Conservation (phyloP, 768 basidiomycete genomes). For the Mycena maculata region DNA sequence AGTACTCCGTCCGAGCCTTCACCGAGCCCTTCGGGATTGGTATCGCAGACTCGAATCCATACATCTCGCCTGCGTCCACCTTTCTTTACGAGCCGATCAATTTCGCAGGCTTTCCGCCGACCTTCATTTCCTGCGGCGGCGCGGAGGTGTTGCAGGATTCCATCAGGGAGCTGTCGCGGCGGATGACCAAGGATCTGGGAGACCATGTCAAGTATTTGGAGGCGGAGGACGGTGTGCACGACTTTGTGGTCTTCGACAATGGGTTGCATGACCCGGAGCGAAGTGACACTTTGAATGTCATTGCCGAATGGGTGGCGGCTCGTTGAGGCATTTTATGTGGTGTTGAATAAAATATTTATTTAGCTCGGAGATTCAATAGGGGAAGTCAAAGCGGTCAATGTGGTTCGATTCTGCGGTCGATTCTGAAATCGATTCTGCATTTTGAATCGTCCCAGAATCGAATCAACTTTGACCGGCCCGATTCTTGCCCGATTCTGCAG, state of each 20-base stretch:
- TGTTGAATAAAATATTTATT: too few relatives aligned
- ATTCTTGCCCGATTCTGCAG: too few relatives aligned
- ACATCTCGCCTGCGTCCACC: conserved; percentile 69
- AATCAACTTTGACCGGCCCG: too few relatives aligned
- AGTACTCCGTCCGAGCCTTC: conserved; percentile 56
- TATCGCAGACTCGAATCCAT: conserved; percentile 59
- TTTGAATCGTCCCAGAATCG: too few relatives aligned
- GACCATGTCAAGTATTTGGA: conserved; percentile 60
- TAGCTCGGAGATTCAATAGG: too few relatives aligned
- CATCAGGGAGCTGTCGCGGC: conserved; percentile 56
- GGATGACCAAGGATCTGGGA: conserved; percentile 65
- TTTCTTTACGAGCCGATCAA: conserved; percentile 47
- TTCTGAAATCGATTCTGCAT: too few relatives aligned
- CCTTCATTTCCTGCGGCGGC: conserved; percentile 68
- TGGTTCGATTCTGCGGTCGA: too few relatives aligned
- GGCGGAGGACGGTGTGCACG: conserved; percentile 64
- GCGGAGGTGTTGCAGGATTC: conserved; percentile 70
- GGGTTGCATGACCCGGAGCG: conserved; percentile 66
- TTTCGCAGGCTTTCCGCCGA: conserved; percentile 70
- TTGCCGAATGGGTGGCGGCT: conserved; percentile 64
- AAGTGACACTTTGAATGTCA: conserved; percentile 56
- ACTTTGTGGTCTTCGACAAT: conserved; percentile 57
- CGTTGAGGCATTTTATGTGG: too few relatives aligned
- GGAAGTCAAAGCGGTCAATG: too few relatives aligned
- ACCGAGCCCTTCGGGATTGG: conserved; percentile 60